Evolutionary conservation across 164 flowering plant genomes (phyloP).

Genomic region (Berberis thunbergii): DNA sequence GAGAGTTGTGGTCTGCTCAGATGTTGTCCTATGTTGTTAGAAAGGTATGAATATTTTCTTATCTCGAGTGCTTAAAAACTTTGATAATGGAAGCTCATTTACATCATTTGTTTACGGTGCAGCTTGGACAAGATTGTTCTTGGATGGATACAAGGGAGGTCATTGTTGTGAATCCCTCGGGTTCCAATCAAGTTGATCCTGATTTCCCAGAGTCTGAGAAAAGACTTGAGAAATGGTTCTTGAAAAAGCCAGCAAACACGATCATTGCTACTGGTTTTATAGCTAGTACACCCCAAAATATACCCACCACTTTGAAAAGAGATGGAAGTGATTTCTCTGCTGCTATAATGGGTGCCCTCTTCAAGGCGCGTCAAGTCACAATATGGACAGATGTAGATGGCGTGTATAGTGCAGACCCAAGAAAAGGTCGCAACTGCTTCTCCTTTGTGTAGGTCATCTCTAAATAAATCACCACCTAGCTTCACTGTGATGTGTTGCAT

Average conservation of each 20-base stretch:
- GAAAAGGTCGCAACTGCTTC: conserved; percentile 62
- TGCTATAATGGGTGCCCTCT: conserved; percentile 90
- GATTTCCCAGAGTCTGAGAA: conserved; percentile 62
- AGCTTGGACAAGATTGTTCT: conserved; percentile 63
- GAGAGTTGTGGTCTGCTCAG: conserved; percentile 97
- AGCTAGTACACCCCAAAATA: conserved; percentile 81
- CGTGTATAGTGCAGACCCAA: conserved; percentile 96
- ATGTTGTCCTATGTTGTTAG: conserved; percentile 54
- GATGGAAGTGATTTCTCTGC: conserved; percentile 99
- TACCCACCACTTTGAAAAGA: conserved; percentile 94
- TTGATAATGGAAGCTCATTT: background rate
- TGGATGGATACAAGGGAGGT: conserved; percentile 99
- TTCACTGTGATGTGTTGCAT: background rate
- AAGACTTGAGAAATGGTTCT: conserved; percentile 80
- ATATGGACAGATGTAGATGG: conserved; percentile 99
- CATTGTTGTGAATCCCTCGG: conserved; percentile 73
- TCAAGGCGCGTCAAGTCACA: conserved; percentile 81
- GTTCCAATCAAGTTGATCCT: conserved; percentile 92
- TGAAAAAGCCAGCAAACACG: conserved; percentile 47
- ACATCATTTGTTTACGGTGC: conserved; percentile 13
- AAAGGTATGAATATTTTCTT: conserved; percentile 38
- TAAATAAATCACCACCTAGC: background rate
- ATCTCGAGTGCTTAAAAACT: background rate
- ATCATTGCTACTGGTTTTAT: conserved; percentile 96
- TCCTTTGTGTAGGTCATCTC: background rate